phyloP scores from a whole-genome alignment of 176 grass and related monocot species.

The Melocanna baccifera region DNA sequence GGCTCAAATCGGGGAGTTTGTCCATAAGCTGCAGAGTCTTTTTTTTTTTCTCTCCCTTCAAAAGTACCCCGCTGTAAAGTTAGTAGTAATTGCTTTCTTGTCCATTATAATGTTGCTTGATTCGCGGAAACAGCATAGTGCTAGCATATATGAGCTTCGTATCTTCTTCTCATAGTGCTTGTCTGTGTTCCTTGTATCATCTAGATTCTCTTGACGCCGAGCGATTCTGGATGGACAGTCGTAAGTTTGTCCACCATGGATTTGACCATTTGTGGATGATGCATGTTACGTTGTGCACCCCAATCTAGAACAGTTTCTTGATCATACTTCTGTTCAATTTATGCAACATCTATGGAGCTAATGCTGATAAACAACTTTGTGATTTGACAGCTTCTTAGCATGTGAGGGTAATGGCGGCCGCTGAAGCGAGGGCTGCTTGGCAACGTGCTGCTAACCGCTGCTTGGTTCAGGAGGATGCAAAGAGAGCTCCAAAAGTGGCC shows the following conservation, averaged over 20 bases:
- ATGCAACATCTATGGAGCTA: neutral
- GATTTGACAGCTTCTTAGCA: slow-evolving; percentile 21
- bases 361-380: neutral
- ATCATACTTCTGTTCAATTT: neutral
- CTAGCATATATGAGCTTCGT: neutral
- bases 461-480: slow-evolving; percentile 88
- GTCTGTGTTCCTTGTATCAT: neutral
- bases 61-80: neutral
- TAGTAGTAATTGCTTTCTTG: neutral
- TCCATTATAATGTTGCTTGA: slow-evolving; percentile 8
- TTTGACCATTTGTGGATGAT: neutral
- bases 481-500: slow-evolving; percentile 75
- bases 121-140: neutral
- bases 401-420: slow-evolving; percentile 73
- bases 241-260: neutral
- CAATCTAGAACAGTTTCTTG: neutral
- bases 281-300: neutral
- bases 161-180: neutral
- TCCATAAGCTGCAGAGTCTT: neutral
- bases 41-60: neutral
- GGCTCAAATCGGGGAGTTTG: neutral
- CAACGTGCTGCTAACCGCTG: slow-evolving; percentile 84
- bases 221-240: neutral
- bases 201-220: neutral
- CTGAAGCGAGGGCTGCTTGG: slow-evolving; percentile 93